These are phyloP conservation scores for Stentor coeruleus DNA, from an alignment of 73 alveolate species.

Conservation along the genomic window DNA sequence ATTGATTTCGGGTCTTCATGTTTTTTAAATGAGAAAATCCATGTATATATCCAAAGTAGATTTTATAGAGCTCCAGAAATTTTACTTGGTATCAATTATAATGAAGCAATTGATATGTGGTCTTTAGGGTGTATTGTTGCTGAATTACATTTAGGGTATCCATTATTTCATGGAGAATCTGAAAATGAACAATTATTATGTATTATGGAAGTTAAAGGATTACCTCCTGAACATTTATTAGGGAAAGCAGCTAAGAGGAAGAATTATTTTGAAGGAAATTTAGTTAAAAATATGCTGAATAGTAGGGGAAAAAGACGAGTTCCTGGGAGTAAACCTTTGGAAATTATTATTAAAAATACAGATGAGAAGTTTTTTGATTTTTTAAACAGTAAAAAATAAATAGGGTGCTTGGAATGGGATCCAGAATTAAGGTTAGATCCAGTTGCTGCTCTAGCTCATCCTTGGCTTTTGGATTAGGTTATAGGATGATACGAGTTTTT, in stretches of 20 bases:
- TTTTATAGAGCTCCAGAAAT: conserved; percentile 76
- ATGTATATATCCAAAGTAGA: too few relatives aligned
- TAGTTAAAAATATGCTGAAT: conserved; percentile 34
- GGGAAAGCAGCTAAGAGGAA: conserved; percentile 27
- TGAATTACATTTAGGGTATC: conserved; percentile 19
- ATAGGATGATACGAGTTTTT: too few relatives aligned
- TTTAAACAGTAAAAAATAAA: too few relatives aligned
- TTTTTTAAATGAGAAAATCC: too few relatives aligned
- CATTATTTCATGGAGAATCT: conserved; percentile 24
- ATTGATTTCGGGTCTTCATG: too few relatives aligned
- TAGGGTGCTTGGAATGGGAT: too few relatives aligned
- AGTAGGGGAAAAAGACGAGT: conserved; percentile 42
- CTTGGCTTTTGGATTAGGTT: too few relatives aligned
- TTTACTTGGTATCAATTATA: conserved; percentile 47
- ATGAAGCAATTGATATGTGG: conserved; percentile 71
- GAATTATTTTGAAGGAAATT: conserved; percentile 45
- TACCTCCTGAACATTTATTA: conserved; percentile 41
- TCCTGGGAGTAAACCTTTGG: conserved; percentile 46
- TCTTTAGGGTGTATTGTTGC: conserved; percentile 65
- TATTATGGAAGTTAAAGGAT: conserved; percentile 38
- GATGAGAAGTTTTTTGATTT: too few relatives aligned
- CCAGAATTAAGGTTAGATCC: too few relatives aligned
- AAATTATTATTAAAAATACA: too few relatives aligned
- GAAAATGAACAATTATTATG: conserved; percentile 21
- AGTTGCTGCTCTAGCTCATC: too few relatives aligned